Percentiles rank a stretch among this genome's conserved stretches.
phyloP scores from a whole-genome alignment of 2,329 filamentous ascomycete genomes.

The Plenodomus tracheiphilus region DNA sequence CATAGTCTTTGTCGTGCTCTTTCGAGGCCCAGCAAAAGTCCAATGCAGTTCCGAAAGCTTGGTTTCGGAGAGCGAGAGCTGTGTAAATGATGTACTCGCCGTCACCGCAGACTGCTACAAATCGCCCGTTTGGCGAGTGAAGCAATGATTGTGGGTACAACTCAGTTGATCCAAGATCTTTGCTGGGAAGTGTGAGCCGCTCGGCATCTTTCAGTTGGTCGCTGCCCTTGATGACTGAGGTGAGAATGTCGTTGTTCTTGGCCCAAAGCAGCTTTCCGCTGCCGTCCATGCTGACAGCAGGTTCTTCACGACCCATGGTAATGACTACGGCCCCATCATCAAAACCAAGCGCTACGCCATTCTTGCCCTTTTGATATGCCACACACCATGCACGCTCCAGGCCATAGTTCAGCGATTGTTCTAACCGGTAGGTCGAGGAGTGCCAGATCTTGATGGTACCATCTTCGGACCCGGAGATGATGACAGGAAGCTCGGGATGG shows the following conservation, averaged over 20 bases:
- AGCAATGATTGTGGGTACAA: conserved; percentile 93
- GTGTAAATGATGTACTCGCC: conserved; percentile 99
- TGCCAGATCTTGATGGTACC: conserved; percentile 99
- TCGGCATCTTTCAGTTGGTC: conserved; percentile 89
- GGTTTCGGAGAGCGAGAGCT: conserved; percentile 93
- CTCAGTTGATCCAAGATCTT: conserved; percentile 94
- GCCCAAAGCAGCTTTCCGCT: conserved; percentile 98
- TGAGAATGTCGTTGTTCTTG: conserved; percentile 91
- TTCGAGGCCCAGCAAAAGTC: conserved; percentile 98
- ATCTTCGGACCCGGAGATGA: conserved; percentile 97
- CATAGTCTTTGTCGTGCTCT: conserved; percentile 97
- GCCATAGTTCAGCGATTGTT: conserved; percentile 95
- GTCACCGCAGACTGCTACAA: conserved; percentile 88
- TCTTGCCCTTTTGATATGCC: conserved; percentile 89
- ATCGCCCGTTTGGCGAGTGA: conserved; percentile 94
- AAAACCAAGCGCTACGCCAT: conserved; percentile 93
- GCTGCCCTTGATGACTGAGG: conserved; percentile 90
- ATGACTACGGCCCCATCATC: conserved; percentile 97
- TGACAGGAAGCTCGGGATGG: conserved; percentile 93
- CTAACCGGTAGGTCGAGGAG: conserved; percentile 93
- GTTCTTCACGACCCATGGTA: conserved; percentile 96
- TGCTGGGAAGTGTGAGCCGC: conserved; percentile 82
- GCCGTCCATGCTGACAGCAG: conserved; percentile 94
- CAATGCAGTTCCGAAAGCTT: conserved; percentile 91
- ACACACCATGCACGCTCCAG: conserved; percentile 98